These are phyloP conservation scores for Voacanga thouarsii DNA, from an alignment of 257 asterid species.

Conservation along the genomic window DNA sequence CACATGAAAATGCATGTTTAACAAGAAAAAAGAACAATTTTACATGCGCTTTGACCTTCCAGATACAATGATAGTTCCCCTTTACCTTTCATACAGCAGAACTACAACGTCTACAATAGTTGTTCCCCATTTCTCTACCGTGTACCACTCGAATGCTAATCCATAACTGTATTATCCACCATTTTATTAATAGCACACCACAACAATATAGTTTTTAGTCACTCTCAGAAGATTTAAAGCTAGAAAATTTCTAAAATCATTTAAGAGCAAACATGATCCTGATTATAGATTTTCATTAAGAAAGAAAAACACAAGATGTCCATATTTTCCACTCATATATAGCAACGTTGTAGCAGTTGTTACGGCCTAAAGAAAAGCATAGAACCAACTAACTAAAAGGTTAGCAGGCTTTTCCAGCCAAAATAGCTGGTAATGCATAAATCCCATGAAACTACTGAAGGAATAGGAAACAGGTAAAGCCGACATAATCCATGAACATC, in stretches of 20 bases:
- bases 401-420: not conserved
- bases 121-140: not conserved
- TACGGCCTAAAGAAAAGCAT: not conserved
- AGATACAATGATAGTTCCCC: not conserved
- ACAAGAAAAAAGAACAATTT: not conserved
- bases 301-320: not conserved
- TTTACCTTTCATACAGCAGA: not conserved
- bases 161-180: not conserved
- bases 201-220: not conserved
- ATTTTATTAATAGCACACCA: not conserved
- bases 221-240: not conserved
- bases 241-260: not conserved
- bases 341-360: not conserved
- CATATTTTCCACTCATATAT: not conserved
- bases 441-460: not conserved
- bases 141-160: no score
- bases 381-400: not conserved
- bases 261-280: no score
- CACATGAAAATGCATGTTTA: not conserved
- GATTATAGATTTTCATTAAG: no score
- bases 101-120: not conserved
- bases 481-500: not conserved
- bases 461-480: no score
- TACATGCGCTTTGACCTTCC: not conserved
- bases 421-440: not conserved